Conservation (phyloP, 768 basidiomycete species). For the Chalciporus piperatus region DNA sequence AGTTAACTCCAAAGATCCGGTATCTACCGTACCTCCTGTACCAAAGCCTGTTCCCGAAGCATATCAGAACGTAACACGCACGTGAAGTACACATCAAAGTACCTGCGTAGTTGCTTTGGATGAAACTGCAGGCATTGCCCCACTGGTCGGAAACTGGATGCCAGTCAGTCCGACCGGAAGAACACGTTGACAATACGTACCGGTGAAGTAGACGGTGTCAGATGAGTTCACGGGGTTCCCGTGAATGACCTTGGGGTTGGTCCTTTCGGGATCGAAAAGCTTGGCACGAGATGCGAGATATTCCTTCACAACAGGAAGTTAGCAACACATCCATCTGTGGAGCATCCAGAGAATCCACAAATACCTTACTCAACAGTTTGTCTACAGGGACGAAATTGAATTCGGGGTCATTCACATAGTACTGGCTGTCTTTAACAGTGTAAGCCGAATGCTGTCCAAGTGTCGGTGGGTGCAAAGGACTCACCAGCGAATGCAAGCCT, state of each 20-base stretch:
- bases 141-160: conserved; percentile 75
- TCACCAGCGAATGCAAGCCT: conserved; percentile 75
- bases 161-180: not conserved
- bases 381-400: conserved; percentile 73
- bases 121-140: conserved; percentile 88
- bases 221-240: conserved; percentile 82
- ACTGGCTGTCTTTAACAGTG: conserved; percentile 61
- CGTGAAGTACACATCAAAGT: conserved; percentile 12
- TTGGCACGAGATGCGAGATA: conserved; percentile 80
- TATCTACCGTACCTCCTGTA: conserved; percentile 58
- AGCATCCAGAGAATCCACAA: not conserved
- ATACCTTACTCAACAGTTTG: conserved; percentile 80
- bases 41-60: conserved; percentile 65
- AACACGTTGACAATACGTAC: conserved; percentile 34
- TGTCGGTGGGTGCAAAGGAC: conserved; percentile 7
- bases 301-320: conserved; percentile 45
- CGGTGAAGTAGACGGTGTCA: conserved; percentile 94
- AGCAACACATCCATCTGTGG: not conserved
- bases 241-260: conserved; percentile 64
- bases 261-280: conserved; percentile 68
- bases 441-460: not conserved
- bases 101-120: conserved; percentile 88
- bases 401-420: conserved; percentile 92
- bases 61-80: not conserved
- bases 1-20: not conserved